These are phyloP conservation scores for Tephrocybe sp. DNA, from an alignment of 768 basidiomycete species.

Conservation along the genomic window DNA sequence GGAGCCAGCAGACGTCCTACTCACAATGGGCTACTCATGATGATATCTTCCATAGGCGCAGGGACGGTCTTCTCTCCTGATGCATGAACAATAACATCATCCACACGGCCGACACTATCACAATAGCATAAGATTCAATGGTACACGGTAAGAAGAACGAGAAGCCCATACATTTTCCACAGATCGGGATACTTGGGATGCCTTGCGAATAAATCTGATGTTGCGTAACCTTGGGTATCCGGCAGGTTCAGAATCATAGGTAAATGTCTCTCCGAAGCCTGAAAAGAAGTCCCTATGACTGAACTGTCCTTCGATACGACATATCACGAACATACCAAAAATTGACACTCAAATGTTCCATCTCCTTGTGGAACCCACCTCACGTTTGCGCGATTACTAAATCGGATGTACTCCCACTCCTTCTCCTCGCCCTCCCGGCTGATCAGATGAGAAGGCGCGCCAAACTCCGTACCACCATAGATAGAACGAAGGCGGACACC, in stretches of 20 bases:
- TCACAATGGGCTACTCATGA: slow-evolving; percentile 21
- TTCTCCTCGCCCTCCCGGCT: slow-evolving; percentile 18
- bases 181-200: slow-evolving; percentile 38
- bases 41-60: slow-evolving; percentile 29
- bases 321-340: slow-evolving; percentile 27
- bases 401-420: slow-evolving; percentile 34
- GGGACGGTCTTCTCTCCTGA: slow-evolving; percentile 38
- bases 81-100: slow-evolving; percentile 38
- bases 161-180: slow-evolving; percentile 35
- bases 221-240: slow-evolving; percentile 36
- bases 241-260: slow-evolving; percentile 32
- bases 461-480: slow-evolving; percentile 33
- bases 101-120: slow-evolving; percentile 37
- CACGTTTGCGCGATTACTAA: slow-evolving; percentile 22
- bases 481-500: slow-evolving; percentile 26
- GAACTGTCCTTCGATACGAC: neutral
- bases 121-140: neutral
- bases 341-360: slow-evolving; percentile 36
- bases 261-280: slow-evolving; percentile 28
- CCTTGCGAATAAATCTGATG: slow-evolving; percentile 34
- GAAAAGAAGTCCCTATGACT: neutral
- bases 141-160: neutral
- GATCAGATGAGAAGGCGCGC: slow-evolving; percentile 16
- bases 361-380: slow-evolving; percentile 37
- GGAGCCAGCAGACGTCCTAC: neutral